Evolutionary conservation across 1,284 basidiomycete species (phyloP).

Genomic region (Puccinia novopanici): DNA sequence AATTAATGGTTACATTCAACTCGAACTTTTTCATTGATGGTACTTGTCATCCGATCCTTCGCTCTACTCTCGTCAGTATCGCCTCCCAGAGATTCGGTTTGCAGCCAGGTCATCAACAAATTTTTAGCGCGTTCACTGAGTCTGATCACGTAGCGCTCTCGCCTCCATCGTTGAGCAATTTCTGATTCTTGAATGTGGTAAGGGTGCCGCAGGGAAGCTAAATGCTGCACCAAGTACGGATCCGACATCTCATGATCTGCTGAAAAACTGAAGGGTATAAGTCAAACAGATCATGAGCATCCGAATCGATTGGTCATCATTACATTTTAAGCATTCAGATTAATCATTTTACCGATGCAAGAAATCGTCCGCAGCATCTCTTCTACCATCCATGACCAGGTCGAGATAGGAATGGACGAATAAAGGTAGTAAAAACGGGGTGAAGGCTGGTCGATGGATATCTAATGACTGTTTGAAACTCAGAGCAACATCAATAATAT

Average conservation of each 20-base stretch:
- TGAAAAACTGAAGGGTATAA: constrained; percentile 52
- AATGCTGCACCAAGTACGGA: constrained; percentile 72
- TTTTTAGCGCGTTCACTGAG: constrained; percentile 91
- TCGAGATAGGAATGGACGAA: constrained; percentile 97
- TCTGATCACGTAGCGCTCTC: constrained; percentile 84
- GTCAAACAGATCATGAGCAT: not conserved
- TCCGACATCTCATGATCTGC: constrained; percentile 63
- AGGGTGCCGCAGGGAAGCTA: constrained; percentile 79
- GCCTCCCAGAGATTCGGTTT: constrained; percentile 78
- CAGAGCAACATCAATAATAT: not conserved
- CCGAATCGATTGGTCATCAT: not conserved
- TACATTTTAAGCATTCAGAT: constrained; percentile 24
- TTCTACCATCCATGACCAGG: constrained; percentile 84
- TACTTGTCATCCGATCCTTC: constrained; percentile 69
- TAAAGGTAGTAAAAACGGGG: constrained; percentile 88
- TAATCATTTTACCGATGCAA: constrained; percentile 32
- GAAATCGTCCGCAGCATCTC: constrained; percentile 72
- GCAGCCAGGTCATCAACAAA: constrained; percentile 91
- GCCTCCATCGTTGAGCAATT: constrained; percentile 81
- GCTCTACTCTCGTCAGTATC: constrained; percentile 72
- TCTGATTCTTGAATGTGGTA: constrained; percentile 69
- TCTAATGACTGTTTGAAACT: constrained; percentile 54
- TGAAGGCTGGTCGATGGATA: constrained; percentile 72
- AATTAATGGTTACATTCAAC: constrained; percentile 72
- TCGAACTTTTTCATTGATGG: constrained; percentile 83